Evolutionary conservation across 2,329 filamentous ascomycete genomes (phyloP).

Genomic region (Beauveria caledonica): DNA sequence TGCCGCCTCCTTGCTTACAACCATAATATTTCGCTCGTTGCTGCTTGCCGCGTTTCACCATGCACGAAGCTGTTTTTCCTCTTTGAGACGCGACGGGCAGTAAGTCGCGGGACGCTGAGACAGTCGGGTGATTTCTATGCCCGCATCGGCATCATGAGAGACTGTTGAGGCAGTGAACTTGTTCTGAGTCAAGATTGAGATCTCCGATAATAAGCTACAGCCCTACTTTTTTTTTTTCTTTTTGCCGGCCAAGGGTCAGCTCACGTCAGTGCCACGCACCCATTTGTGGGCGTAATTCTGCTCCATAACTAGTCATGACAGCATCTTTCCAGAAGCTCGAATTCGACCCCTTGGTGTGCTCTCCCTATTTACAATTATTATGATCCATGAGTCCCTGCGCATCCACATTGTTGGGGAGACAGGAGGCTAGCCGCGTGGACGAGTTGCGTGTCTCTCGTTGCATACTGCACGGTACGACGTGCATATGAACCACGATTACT

Average conservation of each 20-base stretch:
- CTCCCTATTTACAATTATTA: background rate
- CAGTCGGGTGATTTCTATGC: background rate
- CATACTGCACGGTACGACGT: no score
- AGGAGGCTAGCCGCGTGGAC: no score
- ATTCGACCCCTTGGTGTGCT: background rate
- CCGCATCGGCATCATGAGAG: background rate
- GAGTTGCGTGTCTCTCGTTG: no score
- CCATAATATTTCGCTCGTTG: background rate
- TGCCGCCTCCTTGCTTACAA: background rate
- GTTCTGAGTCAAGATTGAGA: background rate
- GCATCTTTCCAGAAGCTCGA: background rate
- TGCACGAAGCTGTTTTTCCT: background rate
- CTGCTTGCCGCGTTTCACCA: background rate
- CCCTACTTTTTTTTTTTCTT: no score
- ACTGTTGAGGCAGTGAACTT: background rate
- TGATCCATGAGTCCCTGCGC: no score
- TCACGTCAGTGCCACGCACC: no score
- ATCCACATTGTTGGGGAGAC: no score
- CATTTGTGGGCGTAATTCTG: background rate
- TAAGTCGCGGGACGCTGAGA: background rate
- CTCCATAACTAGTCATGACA: background rate
- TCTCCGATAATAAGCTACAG: background rate
- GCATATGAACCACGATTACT: no score
- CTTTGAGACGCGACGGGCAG: background rate
- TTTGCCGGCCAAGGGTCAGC: background rate